Evolutionary conservation across 2,329 filamentous ascomycete genomes (phyloP).

Genomic region (Aspergillus sp.): DNA sequence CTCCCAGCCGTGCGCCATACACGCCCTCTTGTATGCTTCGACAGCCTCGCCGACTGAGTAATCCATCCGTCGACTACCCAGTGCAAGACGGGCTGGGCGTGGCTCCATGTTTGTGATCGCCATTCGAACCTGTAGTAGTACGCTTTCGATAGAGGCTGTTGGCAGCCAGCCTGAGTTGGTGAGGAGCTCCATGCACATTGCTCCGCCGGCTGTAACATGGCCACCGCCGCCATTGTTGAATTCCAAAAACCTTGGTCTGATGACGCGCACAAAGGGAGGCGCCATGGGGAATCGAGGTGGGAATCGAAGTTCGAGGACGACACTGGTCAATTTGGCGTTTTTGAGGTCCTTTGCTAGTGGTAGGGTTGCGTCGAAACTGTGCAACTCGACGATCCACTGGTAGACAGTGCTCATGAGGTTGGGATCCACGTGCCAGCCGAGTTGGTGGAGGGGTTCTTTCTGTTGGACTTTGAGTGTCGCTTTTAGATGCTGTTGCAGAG

Average conservation of each 20-base stretch:
- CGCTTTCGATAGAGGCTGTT: conserved; percentile 67
- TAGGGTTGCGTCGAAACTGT: conserved; percentile 67
- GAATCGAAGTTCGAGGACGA: conserved; percentile 80
- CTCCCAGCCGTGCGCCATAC: conserved; percentile 65
- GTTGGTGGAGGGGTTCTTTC: conserved; percentile 54
- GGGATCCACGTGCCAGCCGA: conserved; percentile 80
- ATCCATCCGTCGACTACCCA: conserved; percentile 33
- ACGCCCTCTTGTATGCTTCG: conserved; percentile 67
- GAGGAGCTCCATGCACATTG: conserved; percentile 78
- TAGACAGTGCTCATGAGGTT: conserved; percentile 68
- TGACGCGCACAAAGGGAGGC: conserved; percentile 79
- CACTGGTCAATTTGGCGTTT: conserved; percentile 53
- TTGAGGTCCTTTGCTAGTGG: conserved; percentile 75
- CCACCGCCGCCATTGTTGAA: conserved; percentile 73
- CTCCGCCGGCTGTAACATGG: conserved; percentile 78
- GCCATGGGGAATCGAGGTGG: conserved; percentile 68
- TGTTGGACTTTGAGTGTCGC: conserved; percentile 62
- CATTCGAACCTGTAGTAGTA: conserved; percentile 75
- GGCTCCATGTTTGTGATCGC: conserved; percentile 67
- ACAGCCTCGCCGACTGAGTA: conserved; percentile 69
- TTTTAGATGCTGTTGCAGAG: conserved; percentile 61
- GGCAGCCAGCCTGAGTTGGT: conserved; percentile 80
- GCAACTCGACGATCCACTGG: conserved; percentile 87
- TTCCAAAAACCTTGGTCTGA: conserved; percentile 72
- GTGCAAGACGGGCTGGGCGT: conserved; percentile 63